Percentiles rank a stretch among this genome's conserved stretches.
Evolutionary conservation across 2,329 filamentous ascomycete species (phyloP).

Genomic region (Daldinia sp.): DNA sequence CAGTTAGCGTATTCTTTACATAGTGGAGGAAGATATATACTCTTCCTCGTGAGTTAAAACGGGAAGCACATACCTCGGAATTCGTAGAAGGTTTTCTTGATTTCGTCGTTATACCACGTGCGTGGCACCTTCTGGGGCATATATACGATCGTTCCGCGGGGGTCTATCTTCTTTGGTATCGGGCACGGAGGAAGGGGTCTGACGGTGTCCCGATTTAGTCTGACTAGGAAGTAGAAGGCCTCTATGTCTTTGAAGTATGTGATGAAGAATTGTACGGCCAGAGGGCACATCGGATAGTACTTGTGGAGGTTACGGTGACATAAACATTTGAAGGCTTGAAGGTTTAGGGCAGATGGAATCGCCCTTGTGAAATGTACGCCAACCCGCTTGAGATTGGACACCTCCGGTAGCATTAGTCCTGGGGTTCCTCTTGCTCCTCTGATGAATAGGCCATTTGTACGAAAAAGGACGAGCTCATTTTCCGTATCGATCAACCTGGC

Average conservation of each 20-base stretch:
- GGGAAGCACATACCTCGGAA: slow-evolving; percentile 20
- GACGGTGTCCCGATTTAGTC: slow-evolving; percentile 2
- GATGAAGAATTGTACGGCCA: slow-evolving; percentile 31
- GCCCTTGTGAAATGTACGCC: too few species aligned
- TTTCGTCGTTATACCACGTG: too few species aligned
- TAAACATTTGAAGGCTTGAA: background rate
- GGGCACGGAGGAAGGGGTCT: background rate
- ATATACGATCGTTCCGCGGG: background rate
- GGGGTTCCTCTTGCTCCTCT: too few species aligned
- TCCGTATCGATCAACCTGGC: too few species aligned
- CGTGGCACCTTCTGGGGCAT: too few species aligned
- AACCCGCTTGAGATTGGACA: too few species aligned
- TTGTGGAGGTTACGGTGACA: background rate
- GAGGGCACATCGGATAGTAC: background rate
- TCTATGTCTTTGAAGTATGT: slow-evolving; percentile 42
- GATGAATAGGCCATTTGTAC: too few species aligned
- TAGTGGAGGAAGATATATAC: background rate
- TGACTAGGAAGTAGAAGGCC: slow-evolving; percentile 44
- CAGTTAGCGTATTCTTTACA: background rate
- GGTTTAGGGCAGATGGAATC: too few species aligned
- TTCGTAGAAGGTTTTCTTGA: background rate
- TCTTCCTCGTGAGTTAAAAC: background rate
- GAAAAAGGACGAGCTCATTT: too few species aligned
- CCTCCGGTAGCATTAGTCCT: too few species aligned
- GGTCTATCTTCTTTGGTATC: background rate